Conservation (phyloP, 345 rosid species). For the Acer negundo region DNA sequence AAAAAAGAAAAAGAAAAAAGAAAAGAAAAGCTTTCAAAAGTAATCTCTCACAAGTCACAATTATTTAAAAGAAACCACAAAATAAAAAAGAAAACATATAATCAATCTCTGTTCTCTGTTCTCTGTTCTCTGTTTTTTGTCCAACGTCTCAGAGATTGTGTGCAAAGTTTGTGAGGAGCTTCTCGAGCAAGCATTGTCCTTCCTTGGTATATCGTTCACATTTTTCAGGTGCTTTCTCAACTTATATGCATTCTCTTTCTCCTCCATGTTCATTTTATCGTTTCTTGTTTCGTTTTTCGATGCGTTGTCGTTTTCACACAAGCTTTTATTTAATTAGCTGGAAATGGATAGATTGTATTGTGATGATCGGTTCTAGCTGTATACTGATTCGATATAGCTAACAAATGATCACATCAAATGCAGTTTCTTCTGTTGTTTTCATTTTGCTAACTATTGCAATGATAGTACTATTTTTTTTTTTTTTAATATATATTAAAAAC, state of each 20-base stretch:
- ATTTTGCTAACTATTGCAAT: background rate
- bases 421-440: background rate
- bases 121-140: constrained; percentile 13
- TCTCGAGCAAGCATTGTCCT: constrained; percentile 25
- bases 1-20: constrained; percentile 36
- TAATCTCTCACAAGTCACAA: constrained; percentile 19
- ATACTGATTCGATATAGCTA: background rate
- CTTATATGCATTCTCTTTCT: constrained; percentile 1
- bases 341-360: background rate
- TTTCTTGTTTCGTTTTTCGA: background rate
- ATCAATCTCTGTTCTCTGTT: constrained; percentile 23
- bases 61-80: constrained; percentile 21
- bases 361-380: background rate
- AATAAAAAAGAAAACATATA: constrained; percentile 15
- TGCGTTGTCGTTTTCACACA: background rate
- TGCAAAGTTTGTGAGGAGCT: constrained; percentile 19
- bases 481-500: no score
- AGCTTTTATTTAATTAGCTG: background rate
- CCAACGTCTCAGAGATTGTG: background rate
- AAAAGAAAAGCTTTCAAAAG: constrained; percentile 29
- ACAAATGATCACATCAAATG: background rate
- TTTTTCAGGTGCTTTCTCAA: constrained; percentile 6
- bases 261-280: background rate
- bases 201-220: constrained; percentile 20
- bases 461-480: no score